Conservation (phyloP, 116 monocot genomes). For the Posidonia oceanica region DNA sequence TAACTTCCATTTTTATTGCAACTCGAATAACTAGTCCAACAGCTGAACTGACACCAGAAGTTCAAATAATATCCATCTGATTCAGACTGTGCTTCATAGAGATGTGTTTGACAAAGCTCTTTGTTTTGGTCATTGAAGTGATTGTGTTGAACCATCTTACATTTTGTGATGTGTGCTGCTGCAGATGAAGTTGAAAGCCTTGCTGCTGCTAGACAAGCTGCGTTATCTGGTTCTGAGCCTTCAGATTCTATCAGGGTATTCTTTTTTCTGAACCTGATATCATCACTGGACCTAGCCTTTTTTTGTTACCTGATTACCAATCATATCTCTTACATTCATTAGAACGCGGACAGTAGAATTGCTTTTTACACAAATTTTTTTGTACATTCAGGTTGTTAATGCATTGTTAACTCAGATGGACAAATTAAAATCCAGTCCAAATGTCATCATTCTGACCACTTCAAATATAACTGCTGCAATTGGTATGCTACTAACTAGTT, state of each 20-base stretch:
- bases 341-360: background rate
- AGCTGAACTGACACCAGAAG: too few relatives aligned
- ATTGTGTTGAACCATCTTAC: background rate
- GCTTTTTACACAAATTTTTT: background rate
- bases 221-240: constrained; percentile 94
- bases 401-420: constrained; percentile 99
- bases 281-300: background rate
- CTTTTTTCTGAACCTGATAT: background rate
- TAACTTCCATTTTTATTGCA: too few relatives aligned
- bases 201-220: constrained; percentile 94
- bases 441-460: constrained; percentile 91
- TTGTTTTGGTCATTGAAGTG: background rate
- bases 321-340: background rate
- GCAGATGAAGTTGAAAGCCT: constrained; percentile 99
- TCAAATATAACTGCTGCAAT: constrained; percentile 97
- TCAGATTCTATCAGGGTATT: constrained; percentile 95
- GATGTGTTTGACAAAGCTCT: background rate
- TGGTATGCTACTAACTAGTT: constrained; percentile 30
- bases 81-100: background rate
- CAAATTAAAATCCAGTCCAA: constrained; percentile 81
- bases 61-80: too few relatives aligned
- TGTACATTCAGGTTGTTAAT: constrained; percentile 81
- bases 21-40: too few relatives aligned
- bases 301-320: background rate
- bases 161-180: background rate